Evolutionary conservation across 495 filamentous ascomycete genomes (phyloP).

Genomic region (Penicillium turbatum): DNA sequence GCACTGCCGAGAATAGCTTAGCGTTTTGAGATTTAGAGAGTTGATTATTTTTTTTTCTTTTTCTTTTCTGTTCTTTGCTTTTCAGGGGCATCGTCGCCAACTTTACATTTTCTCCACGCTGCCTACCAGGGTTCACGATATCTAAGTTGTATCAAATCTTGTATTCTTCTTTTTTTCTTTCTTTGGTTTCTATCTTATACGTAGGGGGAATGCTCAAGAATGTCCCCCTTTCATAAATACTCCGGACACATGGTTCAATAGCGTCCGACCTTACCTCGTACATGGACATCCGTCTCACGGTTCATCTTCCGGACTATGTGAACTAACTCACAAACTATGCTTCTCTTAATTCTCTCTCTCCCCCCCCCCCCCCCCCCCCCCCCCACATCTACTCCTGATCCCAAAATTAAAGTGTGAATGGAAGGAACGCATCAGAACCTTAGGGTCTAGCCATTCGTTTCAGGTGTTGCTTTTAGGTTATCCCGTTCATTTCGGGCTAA

Average conservation of each 20-base stretch:
- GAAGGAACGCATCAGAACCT: neutral
- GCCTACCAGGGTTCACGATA: neutral
- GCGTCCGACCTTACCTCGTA: neutral
- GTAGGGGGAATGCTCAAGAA: neutral
- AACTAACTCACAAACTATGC: neutral
- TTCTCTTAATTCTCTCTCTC: neutral
- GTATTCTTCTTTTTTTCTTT: neutral
- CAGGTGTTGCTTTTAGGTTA: slow-evolving; percentile 4
- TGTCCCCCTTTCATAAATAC: neutral
- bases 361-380: no score
- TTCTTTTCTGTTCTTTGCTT: no score
- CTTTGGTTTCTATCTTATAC: neutral
- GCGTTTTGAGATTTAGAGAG: slow-evolving; percentile 4
- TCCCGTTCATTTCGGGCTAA: neutral
- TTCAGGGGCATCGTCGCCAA: neutral
- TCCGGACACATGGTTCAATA: slow-evolving; percentile 10
- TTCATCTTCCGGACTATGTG: neutral
- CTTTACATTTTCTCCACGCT: no score
- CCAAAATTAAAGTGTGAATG: no score
- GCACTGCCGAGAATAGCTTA: neutral
- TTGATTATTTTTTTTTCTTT: neutral
- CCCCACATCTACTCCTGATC: no score
- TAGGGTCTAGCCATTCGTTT: slow-evolving; percentile 11
- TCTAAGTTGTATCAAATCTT: no score
- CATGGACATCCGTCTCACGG: neutral